Evolutionary conservation across 371 early-diverging fungal species (phyloP).

Genomic region (Mortierella sp.): DNA sequence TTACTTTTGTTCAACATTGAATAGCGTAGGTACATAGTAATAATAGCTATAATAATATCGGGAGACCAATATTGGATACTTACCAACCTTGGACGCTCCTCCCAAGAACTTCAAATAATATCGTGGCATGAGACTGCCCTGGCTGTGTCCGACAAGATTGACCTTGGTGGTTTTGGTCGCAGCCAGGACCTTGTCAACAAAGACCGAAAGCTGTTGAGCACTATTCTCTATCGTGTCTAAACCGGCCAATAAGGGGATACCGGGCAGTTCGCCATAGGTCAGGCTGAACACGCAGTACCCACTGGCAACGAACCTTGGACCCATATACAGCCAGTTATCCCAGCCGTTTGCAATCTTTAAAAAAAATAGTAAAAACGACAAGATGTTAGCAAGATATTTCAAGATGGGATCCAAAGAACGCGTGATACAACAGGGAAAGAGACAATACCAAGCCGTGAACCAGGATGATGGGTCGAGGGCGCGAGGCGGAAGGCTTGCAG

Average conservation of each 20-base stretch:
- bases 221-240: slow-evolving; percentile 50
- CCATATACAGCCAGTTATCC: slow-evolving; percentile 56
- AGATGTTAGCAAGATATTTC: not conserved
- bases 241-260: slow-evolving; percentile 49
- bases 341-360: slow-evolving; percentile 39
- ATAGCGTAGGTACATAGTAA: too few species aligned
- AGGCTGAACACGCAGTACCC: slow-evolving; percentile 51
- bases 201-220: slow-evolving; percentile 37
- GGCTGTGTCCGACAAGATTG: slow-evolving; percentile 51
- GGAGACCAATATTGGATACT: not conserved
- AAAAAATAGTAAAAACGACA: not conserved
- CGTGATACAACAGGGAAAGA: not conserved
- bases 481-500: slow-evolving; percentile 36
- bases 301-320: slow-evolving; percentile 26
- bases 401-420: too few species aligned
- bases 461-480: slow-evolving; percentile 28
- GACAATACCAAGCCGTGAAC: slow-evolving; percentile 47
- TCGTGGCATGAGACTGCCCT: slow-evolving; percentile 51
- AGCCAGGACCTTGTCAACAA: slow-evolving; percentile 50
- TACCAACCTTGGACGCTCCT: slow-evolving; percentile 45
- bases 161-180: slow-evolving; percentile 51
- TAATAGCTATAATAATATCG: too few species aligned
- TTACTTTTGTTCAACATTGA: too few species aligned
- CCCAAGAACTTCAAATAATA: slow-evolving; percentile 50
- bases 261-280: slow-evolving; percentile 41